Evolutionary conservation across 495 filamentous ascomycete genomes (phyloP), one percentile per base, ranked within the genome.

Genomic region (Annulohypoxylon maeteangense): DNA sequence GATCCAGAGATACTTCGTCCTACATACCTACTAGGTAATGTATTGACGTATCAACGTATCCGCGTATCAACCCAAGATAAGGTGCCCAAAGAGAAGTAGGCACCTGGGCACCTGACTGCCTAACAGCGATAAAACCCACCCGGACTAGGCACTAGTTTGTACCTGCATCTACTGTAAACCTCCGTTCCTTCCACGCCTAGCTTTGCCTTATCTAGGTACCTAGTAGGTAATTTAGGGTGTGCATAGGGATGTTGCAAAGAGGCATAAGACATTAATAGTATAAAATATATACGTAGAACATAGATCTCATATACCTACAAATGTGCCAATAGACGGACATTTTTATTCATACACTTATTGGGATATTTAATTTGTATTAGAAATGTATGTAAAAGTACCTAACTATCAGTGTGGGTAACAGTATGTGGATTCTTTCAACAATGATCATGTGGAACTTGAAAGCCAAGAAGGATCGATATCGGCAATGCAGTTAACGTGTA

Each of bases 41-140:
- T 6, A 31, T 40, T 40, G 4, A 40, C 42, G 7, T 27, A 51
- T 51, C 8, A 11, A 40, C 44, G 36, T 40, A 40, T 40, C 14
- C 14, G n/a, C 45, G 8, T 23, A 25, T 48, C 20, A 23, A n/a
- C 47, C 23, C 12, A 51, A 57, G 62, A 65, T 66, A 71, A 65
- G 62, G 23, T 48, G 57, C 68, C 68, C 25, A 66, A 66, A 66
- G 54, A 51, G 40, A 65, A 42, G 27, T 67, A 56, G 68, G 63
- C 58, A 67, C 58, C 63, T 71, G 63, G 68, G 68, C 68, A 67
- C 63, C 68, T 71, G 68, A 71, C 68, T 66, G 42, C 47, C 56
- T 67, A 54, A 67, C 59, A 27, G 18, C 47, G 29, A 38, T 51
- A 54, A 7, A 48, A 55, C 54, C 67, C 67, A 70, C 61, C 25